A percentile compares a stretch with the other conserved stretches of the same genome.
Conservation (phyloP, 352 stramenopile species). For the Phytophthora cactorum region DNA sequence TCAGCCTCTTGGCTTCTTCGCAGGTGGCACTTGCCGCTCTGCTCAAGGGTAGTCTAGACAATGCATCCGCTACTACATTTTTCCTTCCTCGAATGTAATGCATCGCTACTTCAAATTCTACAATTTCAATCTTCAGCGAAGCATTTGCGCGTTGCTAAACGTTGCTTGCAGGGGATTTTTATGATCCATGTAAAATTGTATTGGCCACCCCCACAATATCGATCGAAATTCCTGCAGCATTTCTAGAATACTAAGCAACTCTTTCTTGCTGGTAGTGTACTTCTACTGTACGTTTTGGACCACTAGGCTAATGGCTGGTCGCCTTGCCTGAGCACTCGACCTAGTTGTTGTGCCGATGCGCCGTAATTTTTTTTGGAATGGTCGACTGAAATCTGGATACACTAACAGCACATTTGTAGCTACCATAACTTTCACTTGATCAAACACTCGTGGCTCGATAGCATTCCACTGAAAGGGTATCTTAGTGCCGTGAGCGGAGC, state of each 20-base stretch:
- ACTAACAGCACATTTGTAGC: background rate
- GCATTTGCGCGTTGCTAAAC: background rate
- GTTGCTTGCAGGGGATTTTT: background rate
- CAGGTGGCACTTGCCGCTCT: background rate
- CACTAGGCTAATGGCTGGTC: background rate
- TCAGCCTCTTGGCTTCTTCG: background rate
- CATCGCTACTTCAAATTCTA: background rate
- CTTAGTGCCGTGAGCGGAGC: background rate
- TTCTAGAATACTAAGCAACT: background rate
- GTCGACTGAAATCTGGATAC: slow-evolving; percentile 3
- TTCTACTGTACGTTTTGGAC: background rate
- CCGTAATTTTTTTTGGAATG: slow-evolving; percentile 10
- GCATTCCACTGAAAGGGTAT: background rate
- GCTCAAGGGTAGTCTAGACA: background rate
- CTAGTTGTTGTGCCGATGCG: slow-evolving; percentile 4
- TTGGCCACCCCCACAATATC: background rate
- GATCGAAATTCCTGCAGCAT: background rate
- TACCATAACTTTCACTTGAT: background rate
- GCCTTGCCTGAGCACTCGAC: slow-evolving; percentile 1
- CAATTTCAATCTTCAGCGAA: background rate
- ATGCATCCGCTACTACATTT: background rate
- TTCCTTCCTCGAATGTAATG: background rate
- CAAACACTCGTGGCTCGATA: background rate
- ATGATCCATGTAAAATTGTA: background rate
- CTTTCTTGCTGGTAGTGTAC: slow-evolving; percentile 3